A percentile compares a stretch with the other conserved stretches of the same genome.
phyloP scores from a whole-genome alignment of 768 basidiomycete species.

The Tulasnella sp. region DNA sequence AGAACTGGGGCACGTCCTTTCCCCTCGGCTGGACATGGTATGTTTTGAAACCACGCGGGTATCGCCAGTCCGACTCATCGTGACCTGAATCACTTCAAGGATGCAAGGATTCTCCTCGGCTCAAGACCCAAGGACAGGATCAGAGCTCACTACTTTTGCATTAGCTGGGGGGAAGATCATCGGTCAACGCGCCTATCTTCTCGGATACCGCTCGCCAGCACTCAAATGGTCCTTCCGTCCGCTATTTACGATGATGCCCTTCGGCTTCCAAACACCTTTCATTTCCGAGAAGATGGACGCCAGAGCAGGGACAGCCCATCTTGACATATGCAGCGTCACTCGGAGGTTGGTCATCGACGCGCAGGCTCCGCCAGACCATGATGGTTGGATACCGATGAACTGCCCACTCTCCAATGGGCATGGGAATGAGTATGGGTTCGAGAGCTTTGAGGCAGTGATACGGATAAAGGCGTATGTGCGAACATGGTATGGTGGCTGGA shows the following conservation, averaged over 20 bases:
- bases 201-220: not conserved
- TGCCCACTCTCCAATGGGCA: not conserved
- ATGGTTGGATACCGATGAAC: not conserved
- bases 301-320: not conserved
- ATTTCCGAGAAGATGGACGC: not conserved
- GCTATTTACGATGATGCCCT: not conserved
- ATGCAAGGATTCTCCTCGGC: not conserved
- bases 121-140: not conserved
- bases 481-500: not conserved
- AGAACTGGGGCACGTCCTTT: slow-evolving; percentile 5
- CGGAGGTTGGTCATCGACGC: not conserved
- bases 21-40: slow-evolving; percentile 2
- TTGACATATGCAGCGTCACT: not conserved
- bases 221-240: not conserved
- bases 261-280: not conserved
- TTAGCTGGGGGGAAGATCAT: not conserved
- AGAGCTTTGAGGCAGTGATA: not conserved
- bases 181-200: not conserved
- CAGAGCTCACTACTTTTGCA: not conserved
- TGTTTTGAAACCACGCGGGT: not conserved
- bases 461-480: not conserved
- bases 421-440: not conserved
- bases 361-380: not conserved
- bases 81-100: not conserved
- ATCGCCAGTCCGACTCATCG: not conserved